Percentiles rank a stretch among this genome's conserved stretches.
These are phyloP conservation scores for Acanthamoeba divionensis DNA, from an alignment of 208 protist genomes.

Conservation along the genomic window DNA sequence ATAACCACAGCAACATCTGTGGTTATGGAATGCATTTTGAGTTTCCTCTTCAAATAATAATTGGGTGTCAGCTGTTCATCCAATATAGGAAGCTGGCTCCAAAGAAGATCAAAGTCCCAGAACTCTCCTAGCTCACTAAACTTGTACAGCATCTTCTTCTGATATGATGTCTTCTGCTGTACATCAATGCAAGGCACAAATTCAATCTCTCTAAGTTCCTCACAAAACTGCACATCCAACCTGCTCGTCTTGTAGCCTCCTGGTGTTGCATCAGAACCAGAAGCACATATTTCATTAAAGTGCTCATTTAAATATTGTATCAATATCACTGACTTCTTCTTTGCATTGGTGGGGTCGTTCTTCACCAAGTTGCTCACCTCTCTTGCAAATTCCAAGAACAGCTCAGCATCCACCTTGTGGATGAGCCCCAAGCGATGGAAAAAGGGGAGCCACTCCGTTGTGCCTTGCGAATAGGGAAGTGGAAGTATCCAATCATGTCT, in stretches of 20 bases:
- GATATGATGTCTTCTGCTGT: not conserved
- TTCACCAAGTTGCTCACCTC: not conserved
- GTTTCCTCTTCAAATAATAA: not conserved
- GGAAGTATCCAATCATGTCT: not conserved
- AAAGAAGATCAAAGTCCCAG: conserved; percentile 35
- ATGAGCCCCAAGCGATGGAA: not conserved
- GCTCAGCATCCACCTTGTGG: not conserved
- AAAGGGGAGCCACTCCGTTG: not conserved
- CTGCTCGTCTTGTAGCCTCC: too few relatives aligned
- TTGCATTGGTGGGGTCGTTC: not conserved
- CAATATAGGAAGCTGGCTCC: not conserved
- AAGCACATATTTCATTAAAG: conserved; percentile 25
- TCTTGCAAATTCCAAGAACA: not conserved
- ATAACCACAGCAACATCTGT: not conserved
- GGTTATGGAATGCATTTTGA: not conserved
- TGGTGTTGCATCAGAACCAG: too few relatives aligned
- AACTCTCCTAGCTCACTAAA: not conserved
- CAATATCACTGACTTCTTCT: not conserved
- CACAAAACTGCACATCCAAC: not conserved
- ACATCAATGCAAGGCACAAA: conserved; percentile 44
- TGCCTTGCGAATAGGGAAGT: not conserved
- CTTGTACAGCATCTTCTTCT: not conserved
- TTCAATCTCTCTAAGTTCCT: not conserved
- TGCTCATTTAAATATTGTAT: conserved; percentile 31
- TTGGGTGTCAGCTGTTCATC: not conserved